phyloP scores from a whole-genome alignment of 73 alveolate species.

The Paramecium sexaurelia region DNA sequence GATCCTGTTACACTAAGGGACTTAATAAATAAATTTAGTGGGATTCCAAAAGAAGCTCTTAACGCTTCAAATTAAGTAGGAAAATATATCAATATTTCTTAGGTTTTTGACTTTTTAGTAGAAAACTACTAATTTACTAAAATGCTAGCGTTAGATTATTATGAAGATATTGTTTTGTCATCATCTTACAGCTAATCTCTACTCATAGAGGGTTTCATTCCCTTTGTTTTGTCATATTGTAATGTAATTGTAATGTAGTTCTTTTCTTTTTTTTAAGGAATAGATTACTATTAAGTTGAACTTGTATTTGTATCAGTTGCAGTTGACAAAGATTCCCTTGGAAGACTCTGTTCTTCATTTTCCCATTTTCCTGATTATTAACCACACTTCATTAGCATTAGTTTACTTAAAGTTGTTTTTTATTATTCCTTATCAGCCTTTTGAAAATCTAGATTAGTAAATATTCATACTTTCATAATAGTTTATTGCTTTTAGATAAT shows the following conservation, averaged over 20 bases:
- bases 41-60: constrained; percentile 36
- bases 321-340: not conserved
- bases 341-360: not conserved
- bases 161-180: not conserved
- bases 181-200: not conserved
- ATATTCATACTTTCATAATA: not conserved
- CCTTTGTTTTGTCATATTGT: not conserved
- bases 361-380: not conserved
- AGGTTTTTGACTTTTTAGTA: not conserved
- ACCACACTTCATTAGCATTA: not conserved
- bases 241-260: not conserved
- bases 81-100: constrained; percentile 23
- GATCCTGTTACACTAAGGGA: constrained; percentile 20
- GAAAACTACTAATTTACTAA: not conserved
- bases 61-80: constrained; percentile 62
- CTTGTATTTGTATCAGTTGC: not conserved
- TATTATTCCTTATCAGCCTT: not conserved
- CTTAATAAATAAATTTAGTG: constrained; percentile 19
- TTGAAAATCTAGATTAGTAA: not conserved
- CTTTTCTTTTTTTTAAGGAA: not conserved
- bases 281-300: not conserved
- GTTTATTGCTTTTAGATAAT: not conserved
- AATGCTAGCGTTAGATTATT: not conserved
- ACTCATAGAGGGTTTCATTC: not conserved
- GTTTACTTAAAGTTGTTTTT: not conserved